These are phyloP conservation scores for Umbelopsis vinacea DNA, from an alignment of 192 early-diverging fungal species.

Conservation along the genomic window DNA sequence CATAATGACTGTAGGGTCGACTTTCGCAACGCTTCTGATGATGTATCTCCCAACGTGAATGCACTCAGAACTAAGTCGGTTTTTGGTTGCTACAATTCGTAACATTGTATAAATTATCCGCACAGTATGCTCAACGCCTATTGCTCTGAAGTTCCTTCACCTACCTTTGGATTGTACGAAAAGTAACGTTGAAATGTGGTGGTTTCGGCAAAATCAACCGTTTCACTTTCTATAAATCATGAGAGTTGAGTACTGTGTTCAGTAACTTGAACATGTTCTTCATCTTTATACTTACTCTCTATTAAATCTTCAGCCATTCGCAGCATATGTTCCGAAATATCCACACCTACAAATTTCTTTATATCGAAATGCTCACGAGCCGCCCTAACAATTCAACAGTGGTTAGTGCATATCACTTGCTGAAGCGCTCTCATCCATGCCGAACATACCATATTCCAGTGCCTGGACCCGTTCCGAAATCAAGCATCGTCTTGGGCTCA, in stretches of 20 bases:
- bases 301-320: conserved; percentile 62
- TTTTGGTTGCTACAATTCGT: conserved; percentile 28
- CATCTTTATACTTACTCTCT: conserved; percentile 24
- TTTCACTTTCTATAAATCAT: conserved; percentile 2
- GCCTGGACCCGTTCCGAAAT: conserved; percentile 88
- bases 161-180: conserved; percentile 53
- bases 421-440: neutral
- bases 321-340: conserved; percentile 81
- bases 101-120: neutral
- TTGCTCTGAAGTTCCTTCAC: neutral
- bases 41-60: conserved; percentile 76
- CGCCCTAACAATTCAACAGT: conserved; percentile 49
- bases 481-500: conserved; percentile 62
- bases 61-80: conserved; percentile 76
- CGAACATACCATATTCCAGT: conserved; percentile 69
- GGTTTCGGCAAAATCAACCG: conserved; percentile 22
- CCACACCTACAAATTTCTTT: conserved; percentile 63
- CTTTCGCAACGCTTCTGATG: conserved; percentile 64
- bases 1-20: conserved; percentile 75
- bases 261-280: neutral
- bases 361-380: conserved; percentile 63
- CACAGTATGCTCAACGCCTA: neutral
- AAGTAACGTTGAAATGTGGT: conserved; percentile 67
- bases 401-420: neutral
- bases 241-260: neutral